Base-by-base conservation (phyloP, 345 rosid species). In the Carallia brachiata region DNA sequence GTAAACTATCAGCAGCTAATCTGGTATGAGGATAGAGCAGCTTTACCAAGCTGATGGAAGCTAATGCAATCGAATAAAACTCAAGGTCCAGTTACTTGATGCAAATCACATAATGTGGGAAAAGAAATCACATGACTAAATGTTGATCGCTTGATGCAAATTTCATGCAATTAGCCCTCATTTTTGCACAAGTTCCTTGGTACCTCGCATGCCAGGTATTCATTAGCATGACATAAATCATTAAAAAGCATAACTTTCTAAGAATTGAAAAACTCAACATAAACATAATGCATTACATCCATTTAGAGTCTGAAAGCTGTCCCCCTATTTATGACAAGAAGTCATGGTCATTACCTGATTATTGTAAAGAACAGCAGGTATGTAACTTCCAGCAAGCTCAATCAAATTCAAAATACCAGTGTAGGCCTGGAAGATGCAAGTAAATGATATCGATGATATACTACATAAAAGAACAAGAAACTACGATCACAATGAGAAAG, bases 361-460 rank as follows among this genome's bases (percentile, higher is more conserved):
- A 75, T 90, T 89, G 83, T 82, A 90, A 40, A 95, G 87, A 70
- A 77, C 75, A 60, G 75, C 74, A 48, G 99, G 97, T 72, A 95
- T 87, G 77, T 67, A 85, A 65, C 84, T 67, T 27, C 87, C 87
- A 15, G 82, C 48, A 71, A 64, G 83, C 83, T 95, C 97, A 2
- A 92, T 84, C 77, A 80, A 67, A 81, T 95, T 95, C 86, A 95
- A 78, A 70, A 82, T 1, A 62, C 96, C 89, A 1, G 99, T 92
- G 81, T 84, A 95, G 18, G 86, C 96, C 98, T 94, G 89, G 82
- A 84, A 72, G 40, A 78, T 66, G 82, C 58, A 70, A 65, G 36
- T 34, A 64, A 58, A 37, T 10, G 6, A 75, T 37, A 68, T 62
- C 40, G 60, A n/a, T 17, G 6, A 40, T 4, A 36, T 69, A 19